Evolutionary conservation across 352 stramenopile species (phyloP), one percentile per base, ranked within the genome.

Genomic region (Phytophthora aleatoria): DNA sequence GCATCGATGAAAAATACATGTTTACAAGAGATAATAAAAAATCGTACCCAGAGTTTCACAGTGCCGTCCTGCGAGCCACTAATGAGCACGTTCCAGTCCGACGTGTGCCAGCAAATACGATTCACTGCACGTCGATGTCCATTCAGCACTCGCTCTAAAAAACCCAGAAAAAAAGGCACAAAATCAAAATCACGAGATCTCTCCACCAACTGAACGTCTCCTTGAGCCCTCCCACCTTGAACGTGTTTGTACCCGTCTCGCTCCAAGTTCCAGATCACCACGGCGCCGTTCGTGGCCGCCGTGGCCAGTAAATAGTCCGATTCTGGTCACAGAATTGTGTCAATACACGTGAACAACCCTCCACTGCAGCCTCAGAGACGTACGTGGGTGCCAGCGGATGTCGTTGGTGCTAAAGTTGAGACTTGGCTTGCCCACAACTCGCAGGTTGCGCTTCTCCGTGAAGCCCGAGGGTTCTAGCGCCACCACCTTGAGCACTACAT

Each of bases 321-420:
- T 36, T 92, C 88, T 96, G 60, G 12, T 38, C 36, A 38, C 44
- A 56, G 24, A 52, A 24, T n/a, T 11, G 24, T 67, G 52, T 58
- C 12, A 54, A 42, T 38, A 33, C 33, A 53, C 59, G 38, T 48
- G 20, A 20, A 4, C 13, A 52, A 39, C 11, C 3, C 47, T 28
- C 9, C 28, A 16, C 5, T 24, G 24, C 43, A 55, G 15, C 15
- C 16, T 15, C 20, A 42, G 24, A 36, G 12, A 71, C 79, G 51
- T 83, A 95, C 87, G 85, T 41, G 86, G 88, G 62, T 96, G 85
- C 88, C 88, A 96, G 5, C 88, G 88, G 42, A 96, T 95, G 59
- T 96, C 88, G 54, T 95, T 96, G 15, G 88, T 95, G 56, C 83
- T 96, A 31, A 96, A 94, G 61, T 91, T 96, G 47, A 95, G 75